Evolutionary conservation across 257 asterid genomes (phyloP), one percentile per base, ranked within the genome.

Genomic region (Ligustrum vulgare): DNA sequence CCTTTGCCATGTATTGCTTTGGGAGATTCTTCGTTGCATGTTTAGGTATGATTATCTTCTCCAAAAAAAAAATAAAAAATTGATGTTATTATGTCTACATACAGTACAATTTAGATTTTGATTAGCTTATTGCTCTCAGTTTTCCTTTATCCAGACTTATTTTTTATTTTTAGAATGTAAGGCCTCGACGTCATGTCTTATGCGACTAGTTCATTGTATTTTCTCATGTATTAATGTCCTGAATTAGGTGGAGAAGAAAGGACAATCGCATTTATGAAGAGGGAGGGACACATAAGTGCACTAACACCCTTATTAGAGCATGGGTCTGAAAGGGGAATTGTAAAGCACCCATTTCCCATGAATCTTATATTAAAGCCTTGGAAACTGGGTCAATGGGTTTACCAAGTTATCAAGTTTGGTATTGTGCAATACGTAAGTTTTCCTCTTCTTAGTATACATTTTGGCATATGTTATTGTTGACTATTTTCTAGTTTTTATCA

Each of bases 1-100:
- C 99, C 72, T 90, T 95, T 84, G 99, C 99, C 74, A 95, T 95
- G 99, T 95, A 95, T 75, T 95, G 98, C 93, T 95, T 95, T 84
- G 98, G 99, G 83, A 93, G 99, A 87, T 95, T 93, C 81, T 93
- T 95, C 63, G 78, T 95, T 71, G 99, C 99, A 49, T 92, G 96
- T 83, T 83, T 95, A 91, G 99, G 99, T 95, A 91, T 60, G 89
- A 47, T 67, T 45, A 35, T 71, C 67, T 66, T 43, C 72, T 80
- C 51, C 37, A 79, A 22, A 56, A 37, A 33, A 33, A 3, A 33
- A 33, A n/a, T n/a, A n/a, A n/a, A n/a, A 45, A 58, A 20, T 45
- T 74, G 31, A 76, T 39, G 69, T 51, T 68, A 60, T 56, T 72
- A 22, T 22, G 10, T 35, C 43, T 16, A 31, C 37, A 60, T 69